A percentile compares a stretch with the other conserved stretches of the same genome.
Conservation (phyloP, 768 basidiomycete species). For the Lactarius trivialis region DNA sequence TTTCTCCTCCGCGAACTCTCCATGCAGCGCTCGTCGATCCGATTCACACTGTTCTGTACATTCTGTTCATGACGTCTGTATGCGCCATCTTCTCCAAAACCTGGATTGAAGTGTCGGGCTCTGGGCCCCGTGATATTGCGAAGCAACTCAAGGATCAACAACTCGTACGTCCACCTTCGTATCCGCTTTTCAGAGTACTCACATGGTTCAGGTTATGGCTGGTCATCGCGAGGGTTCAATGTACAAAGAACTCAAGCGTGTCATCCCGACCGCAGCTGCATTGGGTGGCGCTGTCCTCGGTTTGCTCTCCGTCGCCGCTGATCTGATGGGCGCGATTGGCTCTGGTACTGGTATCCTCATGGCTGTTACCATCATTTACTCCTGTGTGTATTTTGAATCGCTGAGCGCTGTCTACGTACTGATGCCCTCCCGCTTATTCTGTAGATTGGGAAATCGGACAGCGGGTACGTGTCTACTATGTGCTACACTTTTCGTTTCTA, state of each 20-base stretch:
- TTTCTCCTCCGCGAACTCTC: slow-evolving; percentile 94
- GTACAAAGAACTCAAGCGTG: slow-evolving; percentile 98
- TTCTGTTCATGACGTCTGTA: slow-evolving; percentile 86
- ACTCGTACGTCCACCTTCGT: slow-evolving; percentile 49
- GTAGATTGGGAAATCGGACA: slow-evolving; percentile 94
- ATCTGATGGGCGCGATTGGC: slow-evolving; percentile 93
- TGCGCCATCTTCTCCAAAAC: slow-evolving; percentile 99
- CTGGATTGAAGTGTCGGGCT: slow-evolving; percentile 98
- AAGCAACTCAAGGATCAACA: slow-evolving; percentile 98
- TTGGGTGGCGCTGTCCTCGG: slow-evolving; percentile 98
- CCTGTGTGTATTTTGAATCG: slow-evolving; percentile 32
- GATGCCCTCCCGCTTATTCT: background rate
- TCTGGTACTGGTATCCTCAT: slow-evolving; percentile 95
- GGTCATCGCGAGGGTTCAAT: slow-evolving; percentile 92
- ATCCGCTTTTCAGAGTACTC: background rate
- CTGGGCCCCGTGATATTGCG: slow-evolving; percentile 91
- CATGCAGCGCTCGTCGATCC: slow-evolving; percentile 86
- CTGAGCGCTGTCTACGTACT: background rate
- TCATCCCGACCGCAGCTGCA: slow-evolving; percentile 96
- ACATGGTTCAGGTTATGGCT: slow-evolving; percentile 53
- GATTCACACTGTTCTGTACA: slow-evolving; percentile 86
- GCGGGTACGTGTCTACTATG: slow-evolving; percentile 36
- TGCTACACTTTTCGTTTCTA: background rate
- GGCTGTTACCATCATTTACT: slow-evolving; percentile 97
- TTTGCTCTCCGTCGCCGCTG: slow-evolving; percentile 82